Conservation (phyloP, 2,329 filamentous ascomycete genomes). For the Neoarthrinium moseri region DNA sequence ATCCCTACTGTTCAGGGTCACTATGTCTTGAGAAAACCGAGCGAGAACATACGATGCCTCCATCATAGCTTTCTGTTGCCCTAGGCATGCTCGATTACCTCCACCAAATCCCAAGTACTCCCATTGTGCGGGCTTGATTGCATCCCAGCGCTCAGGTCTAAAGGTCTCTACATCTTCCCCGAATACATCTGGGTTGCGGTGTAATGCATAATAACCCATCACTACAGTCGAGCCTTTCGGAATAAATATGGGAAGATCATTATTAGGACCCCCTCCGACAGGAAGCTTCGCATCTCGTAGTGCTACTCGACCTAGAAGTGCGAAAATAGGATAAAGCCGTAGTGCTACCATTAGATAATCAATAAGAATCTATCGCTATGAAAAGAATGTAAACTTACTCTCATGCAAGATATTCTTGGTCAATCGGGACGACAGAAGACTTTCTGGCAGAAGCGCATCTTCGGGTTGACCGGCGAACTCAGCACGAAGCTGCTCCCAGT, state of each 20-base stretch:
- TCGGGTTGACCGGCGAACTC: slow-evolving; percentile 9
- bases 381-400: slow-evolving; percentile 8
- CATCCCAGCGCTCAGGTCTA: slow-evolving; percentile 13
- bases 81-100: slow-evolving; percentile 12
- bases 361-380: neutral
- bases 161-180: slow-evolving; percentile 14
- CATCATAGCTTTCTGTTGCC: slow-evolving; percentile 12
- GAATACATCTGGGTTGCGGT: slow-evolving; percentile 13
- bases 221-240: slow-evolving; percentile 10
- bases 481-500: slow-evolving; percentile 12
- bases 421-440: slow-evolving; percentile 4
- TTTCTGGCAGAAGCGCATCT: neutral
- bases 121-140: slow-evolving; percentile 13
- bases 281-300: slow-evolving; percentile 12
- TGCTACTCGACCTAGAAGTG: slow-evolving; percentile 9
- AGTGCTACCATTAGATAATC: slow-evolving; percentile 8
- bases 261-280: slow-evolving; percentile 7
- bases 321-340: slow-evolving; percentile 14
- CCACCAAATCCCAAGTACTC: slow-evolving; percentile 13
- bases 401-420: slow-evolving; percentile 11
- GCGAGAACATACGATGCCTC: slow-evolving; percentile 14
- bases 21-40: slow-evolving; percentile 7
- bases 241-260: slow-evolving; percentile 10
- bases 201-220: slow-evolving; percentile 11
- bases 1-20: slow-evolving; percentile 8